Percentiles rank a stretch among this genome's conserved stretches.
Evolutionary conservation across 1,284 basidiomycete species (phyloP).

Genomic region (Coniferiporia weirii): DNA sequence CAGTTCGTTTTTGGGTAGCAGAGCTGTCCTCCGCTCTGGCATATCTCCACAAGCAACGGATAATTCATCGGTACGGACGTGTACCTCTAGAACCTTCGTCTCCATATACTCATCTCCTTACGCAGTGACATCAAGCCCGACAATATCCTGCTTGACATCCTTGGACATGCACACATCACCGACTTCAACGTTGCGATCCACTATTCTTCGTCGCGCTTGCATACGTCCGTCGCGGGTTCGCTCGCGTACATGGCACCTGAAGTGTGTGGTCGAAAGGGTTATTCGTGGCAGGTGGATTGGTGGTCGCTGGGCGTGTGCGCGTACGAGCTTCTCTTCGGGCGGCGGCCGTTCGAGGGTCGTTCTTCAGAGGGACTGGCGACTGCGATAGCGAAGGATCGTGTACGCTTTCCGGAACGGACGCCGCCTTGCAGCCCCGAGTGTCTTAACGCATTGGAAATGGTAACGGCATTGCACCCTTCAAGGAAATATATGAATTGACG

Average conservation of each 20-base stretch:
- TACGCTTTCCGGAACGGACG: conserved; percentile 59
- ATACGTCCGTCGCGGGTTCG: conserved; percentile 91
- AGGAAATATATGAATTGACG: conserved; percentile 44
- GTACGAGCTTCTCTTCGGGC: conserved; percentile 85
- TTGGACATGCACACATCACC: conserved; percentile 93
- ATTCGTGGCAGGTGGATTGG: conserved; percentile 90
- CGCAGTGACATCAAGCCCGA: conserved; percentile 94
- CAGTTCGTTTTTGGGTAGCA: conserved; percentile 86
- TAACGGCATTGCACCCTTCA: conserved; percentile 22
- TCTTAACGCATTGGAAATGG: conserved; percentile 29
- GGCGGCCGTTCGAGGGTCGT: conserved; percentile 85
- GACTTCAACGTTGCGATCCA: conserved; percentile 99
- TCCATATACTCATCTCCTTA: conserved; percentile 18
- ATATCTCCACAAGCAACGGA: conserved; percentile 87
- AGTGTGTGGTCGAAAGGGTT: conserved; percentile 72
- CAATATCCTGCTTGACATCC: conserved; percentile 89
- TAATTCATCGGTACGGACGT: conserved; percentile 82
- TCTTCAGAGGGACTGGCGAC: conserved; percentile 81
- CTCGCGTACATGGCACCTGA: conserved; percentile 99
- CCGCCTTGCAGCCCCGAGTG: conserved; percentile 35
- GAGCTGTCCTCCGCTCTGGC: conserved; percentile 83
- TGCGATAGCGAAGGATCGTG: conserved; percentile 67
- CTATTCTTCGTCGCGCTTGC: conserved; percentile 79
- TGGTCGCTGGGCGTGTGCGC: conserved; percentile 91
- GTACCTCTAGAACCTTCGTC: conserved; percentile 27